Conservation (phyloP, 2,329 filamentous ascomycete genomes). For the Cercospora zeina region DNA sequence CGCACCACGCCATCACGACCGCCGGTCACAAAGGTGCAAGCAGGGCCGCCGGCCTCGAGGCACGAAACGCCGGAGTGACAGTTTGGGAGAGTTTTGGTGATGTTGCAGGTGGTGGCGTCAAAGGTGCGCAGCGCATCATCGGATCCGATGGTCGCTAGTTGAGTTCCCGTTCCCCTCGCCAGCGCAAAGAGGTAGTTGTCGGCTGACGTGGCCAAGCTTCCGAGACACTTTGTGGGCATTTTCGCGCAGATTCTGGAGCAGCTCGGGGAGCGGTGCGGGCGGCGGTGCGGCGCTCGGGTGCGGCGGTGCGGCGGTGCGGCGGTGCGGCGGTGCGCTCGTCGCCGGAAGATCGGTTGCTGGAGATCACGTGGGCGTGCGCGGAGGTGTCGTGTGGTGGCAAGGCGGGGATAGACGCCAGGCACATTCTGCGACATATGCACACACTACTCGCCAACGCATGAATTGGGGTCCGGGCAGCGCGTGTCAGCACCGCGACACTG, state of each 20-base stretch:
- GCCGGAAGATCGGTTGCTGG: background rate
- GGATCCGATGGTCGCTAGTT: conserved; percentile 65
- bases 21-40: conserved; percentile 61
- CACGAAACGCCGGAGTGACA: conserved; percentile 65
- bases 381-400: too few species aligned
- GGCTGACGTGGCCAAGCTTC: conserved; percentile 14
- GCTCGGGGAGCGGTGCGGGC: background rate
- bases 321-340: background rate
- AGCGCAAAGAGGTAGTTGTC: conserved; percentile 59
- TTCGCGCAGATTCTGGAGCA: background rate
- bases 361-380: background rate
- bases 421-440: too few species aligned
- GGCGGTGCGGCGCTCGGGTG: background rate
- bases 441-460: too few species aligned
- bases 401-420: too few species aligned
- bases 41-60: conserved; percentile 49
- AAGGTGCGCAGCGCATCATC: conserved; percentile 70
- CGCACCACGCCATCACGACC: conserved; percentile 68
- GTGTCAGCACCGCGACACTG: too few species aligned
- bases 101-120: conserved; percentile 58
- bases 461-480: too few species aligned
- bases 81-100: conserved; percentile 53
- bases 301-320: background rate
- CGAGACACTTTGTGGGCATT: conserved; percentile 14
- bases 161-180: conserved; percentile 40